These are phyloP conservation scores for Takashimella tepidaria DNA, from an alignment of 1,284 basidiomycete genomes.

Conservation along the genomic window DNA sequence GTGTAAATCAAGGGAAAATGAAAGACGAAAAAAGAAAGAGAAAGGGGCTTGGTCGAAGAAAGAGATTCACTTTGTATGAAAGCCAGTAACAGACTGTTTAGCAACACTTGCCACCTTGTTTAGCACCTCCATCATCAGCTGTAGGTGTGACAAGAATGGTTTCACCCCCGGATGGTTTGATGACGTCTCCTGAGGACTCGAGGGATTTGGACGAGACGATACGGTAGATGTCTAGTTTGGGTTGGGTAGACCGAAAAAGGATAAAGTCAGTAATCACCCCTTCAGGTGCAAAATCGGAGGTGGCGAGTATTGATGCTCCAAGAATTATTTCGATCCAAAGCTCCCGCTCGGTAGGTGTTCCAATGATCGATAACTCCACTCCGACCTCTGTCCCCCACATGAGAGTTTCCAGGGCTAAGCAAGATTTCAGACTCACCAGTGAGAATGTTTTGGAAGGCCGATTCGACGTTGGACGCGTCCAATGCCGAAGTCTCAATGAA, in stretches of 20 bases:
- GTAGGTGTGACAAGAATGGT: slow-evolving; percentile 68
- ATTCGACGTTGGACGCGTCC: slow-evolving; percentile 97
- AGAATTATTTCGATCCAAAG: too few relatives aligned
- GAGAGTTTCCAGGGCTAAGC: too few relatives aligned
- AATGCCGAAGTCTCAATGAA: slow-evolving; percentile 99
- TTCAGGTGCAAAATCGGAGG: too few relatives aligned
- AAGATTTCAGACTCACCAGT: slow-evolving; percentile 81
- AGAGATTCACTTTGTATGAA: neutral
- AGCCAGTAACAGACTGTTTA: slow-evolving; percentile 15
- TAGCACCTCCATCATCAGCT: slow-evolving; percentile 47
- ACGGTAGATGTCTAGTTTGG: slow-evolving; percentile 83
- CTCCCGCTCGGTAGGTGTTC: too few relatives aligned
- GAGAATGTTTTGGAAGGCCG: slow-evolving; percentile 94
- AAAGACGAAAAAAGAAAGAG: too few relatives aligned
- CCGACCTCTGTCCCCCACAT: neutral
- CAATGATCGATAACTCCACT: too few relatives aligned
- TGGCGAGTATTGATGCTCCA: neutral
- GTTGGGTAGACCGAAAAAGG: too few relatives aligned
- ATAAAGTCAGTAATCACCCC: too few relatives aligned
- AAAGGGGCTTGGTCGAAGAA: too few relatives aligned
- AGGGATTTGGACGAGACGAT: slow-evolving; percentile 86
- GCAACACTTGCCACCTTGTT: slow-evolving; percentile 48
- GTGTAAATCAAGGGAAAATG: too few relatives aligned
- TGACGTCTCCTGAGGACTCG: slow-evolving; percentile 68
- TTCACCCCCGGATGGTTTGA: slow-evolving; percentile 64